Percentiles rank a stretch among this genome's conserved stretches.
These are phyloP conservation scores for Kazachstania taianensis DNA, from an alignment of 805 yeast genomes.

Conservation along the genomic window DNA sequence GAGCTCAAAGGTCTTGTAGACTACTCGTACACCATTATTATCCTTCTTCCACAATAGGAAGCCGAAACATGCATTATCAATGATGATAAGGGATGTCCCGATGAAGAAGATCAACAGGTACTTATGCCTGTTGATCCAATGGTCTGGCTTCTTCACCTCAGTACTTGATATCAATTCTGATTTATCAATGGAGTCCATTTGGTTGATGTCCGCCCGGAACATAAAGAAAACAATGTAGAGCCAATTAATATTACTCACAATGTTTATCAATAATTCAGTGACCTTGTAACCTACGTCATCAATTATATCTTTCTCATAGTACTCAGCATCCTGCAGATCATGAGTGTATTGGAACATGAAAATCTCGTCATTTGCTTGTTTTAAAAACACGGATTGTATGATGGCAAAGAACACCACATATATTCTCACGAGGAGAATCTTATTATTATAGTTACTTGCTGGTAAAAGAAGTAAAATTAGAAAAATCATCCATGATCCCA, in stretches of 20 bases:
- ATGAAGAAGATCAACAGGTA: neutral
- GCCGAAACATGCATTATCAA: constrained; percentile 11
- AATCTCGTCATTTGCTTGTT: constrained; percentile 33
- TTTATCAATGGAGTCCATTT: neutral
- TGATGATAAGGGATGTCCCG: constrained; percentile 8
- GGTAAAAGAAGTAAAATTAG: constrained; percentile 41
- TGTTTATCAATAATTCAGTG: constrained; percentile 9
- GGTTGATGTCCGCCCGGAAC: constrained; percentile 12
- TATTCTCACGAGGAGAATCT: constrained; percentile 47
- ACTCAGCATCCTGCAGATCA: constrained; percentile 44
- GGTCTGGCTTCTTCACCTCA: neutral
- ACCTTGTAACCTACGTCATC: constrained; percentile 11
- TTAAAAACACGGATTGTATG: constrained; percentile 42
- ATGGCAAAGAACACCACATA: constrained; percentile 50
- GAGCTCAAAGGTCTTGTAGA: constrained; percentile 8
- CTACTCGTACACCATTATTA: neutral
- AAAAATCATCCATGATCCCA: constrained; percentile 63
- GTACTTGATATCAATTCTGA: neutral
- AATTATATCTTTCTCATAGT: constrained; percentile 22
- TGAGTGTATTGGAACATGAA: constrained; percentile 41
- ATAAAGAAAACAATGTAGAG: constrained; percentile 22
- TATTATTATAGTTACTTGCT: constrained; percentile 37
- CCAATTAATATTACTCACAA: constrained; percentile 22
- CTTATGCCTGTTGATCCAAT: neutral
- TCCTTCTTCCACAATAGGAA: constrained; percentile 4